Conservation (phyloP, 257 asterid genomes). For the Misopates orontium region DNA sequence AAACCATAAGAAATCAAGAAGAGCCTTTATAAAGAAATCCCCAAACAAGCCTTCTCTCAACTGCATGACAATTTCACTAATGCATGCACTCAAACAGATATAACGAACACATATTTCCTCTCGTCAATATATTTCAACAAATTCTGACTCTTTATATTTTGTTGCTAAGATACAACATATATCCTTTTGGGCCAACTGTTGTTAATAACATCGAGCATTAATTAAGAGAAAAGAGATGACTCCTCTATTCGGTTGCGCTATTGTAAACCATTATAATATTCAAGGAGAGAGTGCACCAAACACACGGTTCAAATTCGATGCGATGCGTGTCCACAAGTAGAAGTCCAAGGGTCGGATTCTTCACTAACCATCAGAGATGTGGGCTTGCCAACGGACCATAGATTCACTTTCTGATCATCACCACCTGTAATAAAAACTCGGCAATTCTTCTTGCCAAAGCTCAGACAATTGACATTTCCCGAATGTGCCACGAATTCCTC, state of each 20-base stretch:
- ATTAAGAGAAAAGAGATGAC: neutral
- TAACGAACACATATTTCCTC: constrained; percentile 16
- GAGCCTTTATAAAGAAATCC: constrained; percentile 11
- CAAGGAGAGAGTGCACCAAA: constrained; percentile 11
- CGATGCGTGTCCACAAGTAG: too few relatives aligned
- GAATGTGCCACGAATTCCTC: constrained; percentile 99
- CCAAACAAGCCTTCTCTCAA: neutral
- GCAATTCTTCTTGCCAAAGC: constrained; percentile 86
- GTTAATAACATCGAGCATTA: neutral
- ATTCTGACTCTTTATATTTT: neutral
- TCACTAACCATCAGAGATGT: constrained; percentile 70
- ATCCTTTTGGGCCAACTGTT: neutral
- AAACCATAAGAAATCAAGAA: constrained; percentile 10
- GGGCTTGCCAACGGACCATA: constrained; percentile 95
- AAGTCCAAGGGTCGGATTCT: neutral
- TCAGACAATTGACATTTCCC: constrained; percentile 94
- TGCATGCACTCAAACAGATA: constrained; percentile 17
- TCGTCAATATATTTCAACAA: neutral
- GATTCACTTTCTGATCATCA: constrained; percentile 94
- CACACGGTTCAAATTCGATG: constrained; percentile 8
- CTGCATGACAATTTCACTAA: constrained; percentile 11
- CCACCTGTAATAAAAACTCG: constrained; percentile 90
- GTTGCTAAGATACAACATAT: neutral
- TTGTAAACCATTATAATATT: constrained; percentile 12
- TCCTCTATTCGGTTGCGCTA: neutral